Evolutionary conservation across 306 rosid genomes (phyloP).

Genomic region (Citrullus mucosospermus): DNA sequence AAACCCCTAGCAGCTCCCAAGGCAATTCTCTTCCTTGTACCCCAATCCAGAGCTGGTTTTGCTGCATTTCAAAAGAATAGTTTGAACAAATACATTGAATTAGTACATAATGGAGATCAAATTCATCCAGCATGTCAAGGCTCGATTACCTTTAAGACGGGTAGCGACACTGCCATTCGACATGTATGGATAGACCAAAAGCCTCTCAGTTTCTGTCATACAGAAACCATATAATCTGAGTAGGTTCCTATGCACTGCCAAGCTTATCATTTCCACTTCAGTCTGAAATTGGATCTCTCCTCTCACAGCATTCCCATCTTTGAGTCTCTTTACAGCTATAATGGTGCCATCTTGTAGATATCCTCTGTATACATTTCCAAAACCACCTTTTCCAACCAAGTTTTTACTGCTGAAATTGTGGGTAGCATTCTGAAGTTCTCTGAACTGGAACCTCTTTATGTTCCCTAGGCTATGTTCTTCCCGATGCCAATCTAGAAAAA

Average conservation of each 20-base stretch:
- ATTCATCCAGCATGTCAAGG: neutral
- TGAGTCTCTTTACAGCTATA: slow-evolving; percentile 54
- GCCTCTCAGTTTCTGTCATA: slow-evolving; percentile 38
- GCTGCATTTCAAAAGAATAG: slow-evolving; percentile 16
- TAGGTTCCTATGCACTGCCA: slow-evolving; percentile 56
- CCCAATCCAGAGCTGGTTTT: slow-evolving; percentile 55
- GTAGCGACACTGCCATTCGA: slow-evolving; percentile 62
- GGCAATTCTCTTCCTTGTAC: slow-evolving; percentile 54
- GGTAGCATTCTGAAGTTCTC: slow-evolving; percentile 55
- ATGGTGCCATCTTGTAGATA: slow-evolving; percentile 40
- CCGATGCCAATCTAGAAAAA: slow-evolving; percentile 28
- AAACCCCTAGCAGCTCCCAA: slow-evolving; percentile 66
- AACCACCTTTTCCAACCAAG: slow-evolving; percentile 53
- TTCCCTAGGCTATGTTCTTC: slow-evolving; percentile 51
- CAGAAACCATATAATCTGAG: slow-evolving; percentile 57
- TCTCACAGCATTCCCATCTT: slow-evolving; percentile 45
- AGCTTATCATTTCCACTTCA: slow-evolving; percentile 62
- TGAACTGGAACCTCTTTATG: slow-evolving; percentile 43
- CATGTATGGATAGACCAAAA: slow-evolving; percentile 62
- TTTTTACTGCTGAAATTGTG: slow-evolving; percentile 56
- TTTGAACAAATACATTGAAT: neutral
- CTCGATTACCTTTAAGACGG: slow-evolving; percentile 45
- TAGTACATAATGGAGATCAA: neutral
- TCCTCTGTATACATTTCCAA: slow-evolving; percentile 60
- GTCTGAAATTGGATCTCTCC: slow-evolving; percentile 58